phyloP scores from a whole-genome alignment of 2,329 filamentous ascomycete genomes.

The Helminthosporium solani region DNA sequence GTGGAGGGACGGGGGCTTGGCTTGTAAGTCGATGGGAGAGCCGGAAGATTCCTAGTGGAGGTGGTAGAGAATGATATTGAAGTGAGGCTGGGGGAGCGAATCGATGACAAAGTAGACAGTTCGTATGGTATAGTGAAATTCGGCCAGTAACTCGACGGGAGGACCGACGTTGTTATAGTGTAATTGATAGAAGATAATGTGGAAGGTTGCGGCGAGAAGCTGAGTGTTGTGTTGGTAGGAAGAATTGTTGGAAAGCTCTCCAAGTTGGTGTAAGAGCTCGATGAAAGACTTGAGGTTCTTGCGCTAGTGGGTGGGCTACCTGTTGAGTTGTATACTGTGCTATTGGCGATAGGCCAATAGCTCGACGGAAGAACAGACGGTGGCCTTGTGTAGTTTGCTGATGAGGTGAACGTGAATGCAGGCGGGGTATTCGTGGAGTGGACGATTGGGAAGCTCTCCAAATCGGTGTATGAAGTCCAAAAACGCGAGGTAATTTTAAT shows the following conservation, averaged over 20 bases:
- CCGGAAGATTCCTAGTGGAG: not conserved
- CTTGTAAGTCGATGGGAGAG: not conserved
- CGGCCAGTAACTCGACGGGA: not conserved
- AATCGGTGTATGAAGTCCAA: too few species aligned
- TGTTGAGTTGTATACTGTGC: too few species aligned
- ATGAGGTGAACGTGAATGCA: too few species aligned
- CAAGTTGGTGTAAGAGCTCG: not conserved
- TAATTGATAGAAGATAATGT: not conserved
- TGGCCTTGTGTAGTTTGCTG: too few species aligned
- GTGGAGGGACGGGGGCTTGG: not conserved
- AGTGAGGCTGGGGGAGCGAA: not conserved
- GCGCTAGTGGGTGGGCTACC: too few species aligned
- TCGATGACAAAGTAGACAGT: not conserved
- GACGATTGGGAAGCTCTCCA: not conserved
- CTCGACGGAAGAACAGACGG: too few species aligned
- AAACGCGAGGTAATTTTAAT: too few species aligned
- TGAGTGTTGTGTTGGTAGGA: not conserved
- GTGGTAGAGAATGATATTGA: not conserved
- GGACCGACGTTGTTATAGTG: not conserved
- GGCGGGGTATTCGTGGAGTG: not conserved
- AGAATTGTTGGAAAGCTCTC: not conserved
- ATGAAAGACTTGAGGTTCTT: not conserved
- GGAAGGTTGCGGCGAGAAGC: not conserved
- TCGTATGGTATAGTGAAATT: not conserved
- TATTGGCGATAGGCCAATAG: too few species aligned